phyloP scores from a whole-genome alignment of 352 stramenopile species.

The Pythium coloratum region DNA sequence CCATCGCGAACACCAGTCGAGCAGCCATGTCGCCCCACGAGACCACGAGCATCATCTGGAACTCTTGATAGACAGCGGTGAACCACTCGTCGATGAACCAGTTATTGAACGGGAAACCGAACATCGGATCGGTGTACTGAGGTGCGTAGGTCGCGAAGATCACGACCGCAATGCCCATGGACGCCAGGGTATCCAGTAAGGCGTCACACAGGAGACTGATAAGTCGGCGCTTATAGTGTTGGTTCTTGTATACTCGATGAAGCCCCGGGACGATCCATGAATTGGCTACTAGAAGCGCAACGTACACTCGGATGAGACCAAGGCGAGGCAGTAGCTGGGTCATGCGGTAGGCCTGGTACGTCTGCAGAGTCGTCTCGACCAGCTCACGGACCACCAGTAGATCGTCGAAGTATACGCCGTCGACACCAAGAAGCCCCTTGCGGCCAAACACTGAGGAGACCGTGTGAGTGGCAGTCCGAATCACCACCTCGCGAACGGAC shows the following conservation, averaged over 20 bases:
- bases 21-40: slow-evolving; percentile 44
- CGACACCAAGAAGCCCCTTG: background rate
- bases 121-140: background rate
- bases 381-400: slow-evolving; percentile 5
- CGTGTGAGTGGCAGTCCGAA: too few species aligned
- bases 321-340: slow-evolving; percentile 7
- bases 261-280: slow-evolving; percentile 3
- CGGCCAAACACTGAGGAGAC: background rate
- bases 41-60: slow-evolving; percentile 12
- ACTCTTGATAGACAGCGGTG: slow-evolving; percentile 8
- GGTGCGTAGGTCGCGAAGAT: background rate
- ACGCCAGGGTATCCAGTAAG: slow-evolving; percentile 2
- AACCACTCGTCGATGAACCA: slow-evolving; percentile 12
- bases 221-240: background rate
- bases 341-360: slow-evolving; percentile 10
- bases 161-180: slow-evolving; percentile 6
- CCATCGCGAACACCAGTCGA: slow-evolving; percentile 32
- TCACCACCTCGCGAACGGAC: too few species aligned
- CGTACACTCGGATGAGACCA: slow-evolving; percentile 20
- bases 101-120: slow-evolving; percentile 7
- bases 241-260: background rate
- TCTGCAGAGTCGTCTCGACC: slow-evolving; percentile 11
- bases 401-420: slow-evolving; percentile 6
- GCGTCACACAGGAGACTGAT: slow-evolving; percentile 2
- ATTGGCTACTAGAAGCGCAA: slow-evolving; percentile 8